Percentiles rank a stretch among this genome's conserved stretches.
Evolutionary conservation across 2,329 filamentous ascomycete genomes (phyloP).

Genomic region (Sclerotinia nivalis): DNA sequence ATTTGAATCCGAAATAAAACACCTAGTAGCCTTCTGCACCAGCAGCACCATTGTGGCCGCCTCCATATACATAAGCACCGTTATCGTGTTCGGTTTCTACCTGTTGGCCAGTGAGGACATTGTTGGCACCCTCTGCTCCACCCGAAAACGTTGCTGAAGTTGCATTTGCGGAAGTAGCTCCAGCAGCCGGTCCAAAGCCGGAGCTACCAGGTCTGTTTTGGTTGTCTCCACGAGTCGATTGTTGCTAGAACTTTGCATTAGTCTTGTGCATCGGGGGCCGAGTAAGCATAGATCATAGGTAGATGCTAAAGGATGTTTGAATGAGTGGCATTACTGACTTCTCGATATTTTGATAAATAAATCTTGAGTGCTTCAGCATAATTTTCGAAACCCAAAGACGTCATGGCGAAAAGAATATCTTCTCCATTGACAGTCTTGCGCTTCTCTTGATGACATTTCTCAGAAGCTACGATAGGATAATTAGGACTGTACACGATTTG

Average conservation of each 20-base stretch:
- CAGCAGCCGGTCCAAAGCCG: conserved; percentile 50
- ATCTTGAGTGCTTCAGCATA: conserved; percentile 98
- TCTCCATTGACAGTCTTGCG: conserved; percentile 98
- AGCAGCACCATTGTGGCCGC: conserved; percentile 58
- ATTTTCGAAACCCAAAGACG: conserved; percentile 96
- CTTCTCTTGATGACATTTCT: conserved; percentile 99
- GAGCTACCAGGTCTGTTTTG: conserved; percentile 55
- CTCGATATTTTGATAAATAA: conserved; percentile 94
- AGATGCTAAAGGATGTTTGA: conserved; percentile 15
- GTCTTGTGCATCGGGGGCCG: conserved; percentile 14
- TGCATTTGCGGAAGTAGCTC: conserved; percentile 44
- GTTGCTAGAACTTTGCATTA: conserved; percentile 39
- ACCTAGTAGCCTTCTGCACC: conserved; percentile 37
- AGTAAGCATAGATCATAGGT: conserved; percentile 23
- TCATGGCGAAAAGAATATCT: conserved; percentile 99
- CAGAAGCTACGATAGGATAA: conserved; percentile 67
- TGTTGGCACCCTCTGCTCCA: conserved; percentile 40
- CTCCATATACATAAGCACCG: conserved; percentile 46
- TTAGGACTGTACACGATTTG: conserved; percentile 29
- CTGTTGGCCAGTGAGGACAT: conserved; percentile 40
- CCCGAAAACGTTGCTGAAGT: conserved; percentile 38
- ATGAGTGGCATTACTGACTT: conserved; percentile 63
- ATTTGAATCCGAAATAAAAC: conserved; percentile 16
- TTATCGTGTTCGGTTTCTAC: conserved; percentile 41
- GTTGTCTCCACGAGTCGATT: conserved; percentile 69